Evolutionary conservation across 208 protist species (phyloP).

Genomic region (Trypanosoma conorhini): DNA sequence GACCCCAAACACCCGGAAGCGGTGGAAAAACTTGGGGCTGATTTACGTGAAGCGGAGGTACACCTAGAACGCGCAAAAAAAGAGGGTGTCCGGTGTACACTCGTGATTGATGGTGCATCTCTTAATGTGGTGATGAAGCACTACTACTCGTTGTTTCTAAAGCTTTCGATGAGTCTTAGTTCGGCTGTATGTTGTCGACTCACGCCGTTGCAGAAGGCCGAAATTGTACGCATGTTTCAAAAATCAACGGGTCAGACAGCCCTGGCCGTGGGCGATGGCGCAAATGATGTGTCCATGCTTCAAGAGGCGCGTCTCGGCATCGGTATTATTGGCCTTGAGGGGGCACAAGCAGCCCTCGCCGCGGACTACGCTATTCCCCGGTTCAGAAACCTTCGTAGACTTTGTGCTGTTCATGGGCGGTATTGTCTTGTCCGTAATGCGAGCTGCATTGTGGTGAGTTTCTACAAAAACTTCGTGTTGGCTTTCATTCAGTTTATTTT

Average conservation of each 20-base stretch:
- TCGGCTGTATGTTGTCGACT: conserved; percentile 91
- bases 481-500: conserved; percentile 92
- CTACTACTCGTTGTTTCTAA: conserved; percentile 71
- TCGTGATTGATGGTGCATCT: conserved; percentile 85
- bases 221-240: conserved; percentile 92
- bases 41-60: conserved; percentile 64
- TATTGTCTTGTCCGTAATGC: conserved; percentile 94
- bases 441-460: conserved; percentile 94
- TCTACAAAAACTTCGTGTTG: conserved; percentile 98
- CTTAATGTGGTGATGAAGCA: conserved; percentile 72
- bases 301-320: conserved; percentile 94
- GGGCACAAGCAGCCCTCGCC: conserved; percentile 93
- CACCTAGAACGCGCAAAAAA: conserved; percentile 51
- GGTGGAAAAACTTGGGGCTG: conserved; percentile 53
- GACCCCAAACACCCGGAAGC: conserved; percentile 43
- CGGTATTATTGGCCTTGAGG: conserved; percentile 96
- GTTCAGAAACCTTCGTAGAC: conserved; percentile 92
- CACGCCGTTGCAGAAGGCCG: conserved; percentile 90
- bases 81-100: conserved; percentile 54
- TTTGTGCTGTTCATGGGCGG: conserved; percentile 96
- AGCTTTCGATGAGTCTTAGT: conserved; percentile 74
- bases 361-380: conserved; percentile 95
- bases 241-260: conserved; percentile 81
- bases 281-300: conserved; percentile 98
- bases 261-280: conserved; percentile 98